Conservation (phyloP, 495 filamentous ascomycete species). For the Talaromyces adpressus region DNA sequence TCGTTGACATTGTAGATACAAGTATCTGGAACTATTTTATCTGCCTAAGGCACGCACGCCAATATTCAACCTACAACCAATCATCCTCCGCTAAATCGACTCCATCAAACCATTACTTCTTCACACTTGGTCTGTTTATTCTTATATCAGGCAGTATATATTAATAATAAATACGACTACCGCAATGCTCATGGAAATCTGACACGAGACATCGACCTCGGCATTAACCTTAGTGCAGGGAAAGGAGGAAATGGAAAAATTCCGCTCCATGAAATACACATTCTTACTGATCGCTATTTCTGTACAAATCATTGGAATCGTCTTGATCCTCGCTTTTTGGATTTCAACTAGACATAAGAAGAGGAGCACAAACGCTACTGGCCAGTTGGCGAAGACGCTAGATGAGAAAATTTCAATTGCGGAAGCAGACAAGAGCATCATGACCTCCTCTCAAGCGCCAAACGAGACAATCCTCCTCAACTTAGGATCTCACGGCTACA, state of each 20-base stretch:
- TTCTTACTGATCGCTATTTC: neutral
- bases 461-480: neutral
- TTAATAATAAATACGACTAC: neutral
- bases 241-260: neutral
- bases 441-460: neutral
- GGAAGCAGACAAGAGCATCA: too few relatives aligned
- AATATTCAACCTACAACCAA: neutral
- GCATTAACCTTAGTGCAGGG: neutral
- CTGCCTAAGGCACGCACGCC: neutral
- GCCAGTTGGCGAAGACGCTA: neutral
- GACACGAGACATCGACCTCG: neutral
- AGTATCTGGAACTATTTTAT: neutral
- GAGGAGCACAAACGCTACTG: neutral
- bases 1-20: neutral
- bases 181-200: neutral
- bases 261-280: neutral
- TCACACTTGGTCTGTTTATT: neutral
- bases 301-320: neutral
- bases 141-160: neutral
- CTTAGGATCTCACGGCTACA: conserved; percentile 21
- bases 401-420: neutral
- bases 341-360: neutral
- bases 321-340: neutral
- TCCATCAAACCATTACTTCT: neutral
- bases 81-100: neutral